These are phyloP conservation scores for Abrus precatorius DNA, from an alignment of 306 rosid genomes.

Conservation along the genomic window DNA sequence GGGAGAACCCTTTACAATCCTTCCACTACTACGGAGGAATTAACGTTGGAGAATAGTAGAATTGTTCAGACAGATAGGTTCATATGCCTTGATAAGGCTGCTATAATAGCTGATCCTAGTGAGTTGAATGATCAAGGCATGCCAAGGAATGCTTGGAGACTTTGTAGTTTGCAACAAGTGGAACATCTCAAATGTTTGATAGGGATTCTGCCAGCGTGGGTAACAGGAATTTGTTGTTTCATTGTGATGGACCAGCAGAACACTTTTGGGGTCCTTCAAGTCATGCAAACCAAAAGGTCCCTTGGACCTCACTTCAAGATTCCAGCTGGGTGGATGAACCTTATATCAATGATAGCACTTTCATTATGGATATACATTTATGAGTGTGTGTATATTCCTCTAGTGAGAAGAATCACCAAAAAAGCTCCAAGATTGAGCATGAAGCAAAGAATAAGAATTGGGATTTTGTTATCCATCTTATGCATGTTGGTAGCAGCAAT, in stretches of 20 bases:
- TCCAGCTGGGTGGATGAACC: slow-evolving; percentile 82
- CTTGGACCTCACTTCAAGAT: slow-evolving; percentile 69
- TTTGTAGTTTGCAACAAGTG: slow-evolving; percentile 81
- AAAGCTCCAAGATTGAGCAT: slow-evolving; percentile 56
- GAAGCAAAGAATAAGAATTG: slow-evolving; percentile 64
- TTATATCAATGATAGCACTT: slow-evolving; percentile 69
- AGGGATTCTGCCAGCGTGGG: slow-evolving; percentile 73
- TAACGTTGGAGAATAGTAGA: slow-evolving; percentile 18
- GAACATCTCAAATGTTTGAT: slow-evolving; percentile 77
- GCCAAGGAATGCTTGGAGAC: slow-evolving; percentile 69
- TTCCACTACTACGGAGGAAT: background rate
- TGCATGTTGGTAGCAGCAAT: slow-evolving; percentile 72
- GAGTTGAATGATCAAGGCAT: slow-evolving; percentile 60
- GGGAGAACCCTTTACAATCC: slow-evolving; percentile 56
- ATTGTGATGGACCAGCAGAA: slow-evolving; percentile 66
- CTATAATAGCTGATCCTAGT: slow-evolving; percentile 56
- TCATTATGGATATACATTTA: slow-evolving; percentile 77
- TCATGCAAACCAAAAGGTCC: slow-evolving; percentile 63
- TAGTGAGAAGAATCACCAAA: slow-evolving; percentile 27
- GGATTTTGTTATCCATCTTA: slow-evolving; percentile 71
- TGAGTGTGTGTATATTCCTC: slow-evolving; percentile 65
- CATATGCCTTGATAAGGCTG: slow-evolving; percentile 73
- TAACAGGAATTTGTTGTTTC: slow-evolving; percentile 71
- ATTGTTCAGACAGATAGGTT: slow-evolving; percentile 64
- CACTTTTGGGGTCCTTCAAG: slow-evolving; percentile 84